Evolutionary conservation across 2,329 filamentous ascomycete genomes (phyloP), one percentile per base, ranked within the genome.

Genomic region (Trichoderma sp.): DNA sequence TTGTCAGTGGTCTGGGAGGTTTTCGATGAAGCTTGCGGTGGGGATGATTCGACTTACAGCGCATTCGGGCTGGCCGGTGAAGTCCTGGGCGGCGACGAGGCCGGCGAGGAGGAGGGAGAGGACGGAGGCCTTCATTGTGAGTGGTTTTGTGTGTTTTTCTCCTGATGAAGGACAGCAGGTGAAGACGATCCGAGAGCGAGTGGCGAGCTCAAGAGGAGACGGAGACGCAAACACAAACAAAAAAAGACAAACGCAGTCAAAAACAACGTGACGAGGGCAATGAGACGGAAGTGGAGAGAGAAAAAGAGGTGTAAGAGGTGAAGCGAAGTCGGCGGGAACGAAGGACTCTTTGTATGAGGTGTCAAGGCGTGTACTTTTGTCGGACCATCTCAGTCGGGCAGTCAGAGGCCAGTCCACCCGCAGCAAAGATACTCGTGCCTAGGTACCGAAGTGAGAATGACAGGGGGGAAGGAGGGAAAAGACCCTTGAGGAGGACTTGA

Each of bases 81-180:
- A 72, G 69, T 77, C 68, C 71, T 80, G 78, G 39, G 78, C 79
- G 57, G 74, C 73, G 48, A 73, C 78, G 44, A 80, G 67, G 72
- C 77, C 73, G 56, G 72, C 74, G 45, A 71, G 69, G 65, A 73
- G 75, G 58, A 77, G 67, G 61, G 77, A 59, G 39, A 77, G 66
- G 64, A 77, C 67, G 47, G 74, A 59, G 69, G 72, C 68, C 78
- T 80, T 81, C 79, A 81, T 81, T 21, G 70, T 80, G 74, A 67
- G 30, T 24, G 28, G 63, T 54, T 45, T 54, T 44, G 19, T 41
- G 26, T 24, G 41, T 50, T 34, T 19, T 19, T 48, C 21, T 59
- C 34, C 41, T 19, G 39, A 7, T 50, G 58, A 10, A 34, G 14
- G 48, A 54, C 19, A 45, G 59, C 39, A 9, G 54, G 41, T 5